A percentile compares a stretch with the other conserved stretches of the same genome.
Conservation (phyloP, 306 rosid species). For the Psophocarpus tetragonolobus region DNA sequence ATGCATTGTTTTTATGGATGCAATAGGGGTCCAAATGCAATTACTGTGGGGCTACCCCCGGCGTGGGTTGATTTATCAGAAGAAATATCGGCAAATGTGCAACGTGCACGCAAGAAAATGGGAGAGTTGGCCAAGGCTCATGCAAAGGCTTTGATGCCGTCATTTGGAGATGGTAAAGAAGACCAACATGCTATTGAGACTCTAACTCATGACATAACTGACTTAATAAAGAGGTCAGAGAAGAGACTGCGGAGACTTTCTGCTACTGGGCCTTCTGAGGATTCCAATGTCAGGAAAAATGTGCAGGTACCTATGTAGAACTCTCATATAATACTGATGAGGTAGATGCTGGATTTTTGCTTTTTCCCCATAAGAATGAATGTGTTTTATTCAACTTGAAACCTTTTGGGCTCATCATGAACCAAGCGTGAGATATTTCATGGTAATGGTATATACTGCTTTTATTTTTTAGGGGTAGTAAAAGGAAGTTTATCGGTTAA, state of each 20-base stretch:
- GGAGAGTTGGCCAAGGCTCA: slow-evolving; percentile 87
- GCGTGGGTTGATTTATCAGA: slow-evolving; percentile 98
- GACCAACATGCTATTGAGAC: slow-evolving; percentile 82
- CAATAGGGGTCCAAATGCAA: slow-evolving; percentile 72
- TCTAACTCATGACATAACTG: slow-evolving; percentile 82
- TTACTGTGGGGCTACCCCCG: slow-evolving; percentile 90
- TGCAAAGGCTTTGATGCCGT: slow-evolving; percentile 92
- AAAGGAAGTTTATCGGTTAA: neutral
- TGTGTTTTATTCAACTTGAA: slow-evolving; percentile 13
- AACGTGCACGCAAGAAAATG: slow-evolving; percentile 83
- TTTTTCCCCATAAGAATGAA: neutral
- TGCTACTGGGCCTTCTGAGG: slow-evolving; percentile 90
- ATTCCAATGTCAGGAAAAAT: slow-evolving; percentile 89
- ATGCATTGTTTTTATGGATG: slow-evolving; percentile 31
- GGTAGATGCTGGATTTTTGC: slow-evolving; percentile 26
- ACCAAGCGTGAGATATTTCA: neutral
- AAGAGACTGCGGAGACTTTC: slow-evolving; percentile 74
- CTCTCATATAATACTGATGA: neutral
- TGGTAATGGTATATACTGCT: neutral
- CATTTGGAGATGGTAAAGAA: slow-evolving; percentile 94
- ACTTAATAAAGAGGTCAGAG: slow-evolving; percentile 81
- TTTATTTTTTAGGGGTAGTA: neutral
- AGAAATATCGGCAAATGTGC: slow-evolving; percentile 87
- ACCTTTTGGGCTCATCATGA: slow-evolving; percentile 13
- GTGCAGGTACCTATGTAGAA: slow-evolving; percentile 75